Conservation (phyloP, 345 rosid species). For the Capsella bursapastoris region DNA sequence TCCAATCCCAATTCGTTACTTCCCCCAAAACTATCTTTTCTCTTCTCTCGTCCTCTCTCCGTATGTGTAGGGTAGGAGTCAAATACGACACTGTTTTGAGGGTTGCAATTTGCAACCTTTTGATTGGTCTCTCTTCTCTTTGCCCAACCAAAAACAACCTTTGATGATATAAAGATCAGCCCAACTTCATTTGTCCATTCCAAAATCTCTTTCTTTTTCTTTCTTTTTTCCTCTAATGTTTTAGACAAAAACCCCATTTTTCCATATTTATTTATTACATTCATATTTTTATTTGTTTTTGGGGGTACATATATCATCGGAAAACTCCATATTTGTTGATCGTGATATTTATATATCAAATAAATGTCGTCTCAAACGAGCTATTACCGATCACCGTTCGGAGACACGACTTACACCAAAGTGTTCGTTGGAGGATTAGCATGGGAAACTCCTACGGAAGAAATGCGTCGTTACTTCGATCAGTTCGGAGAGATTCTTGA, state of each 20-base stretch:
- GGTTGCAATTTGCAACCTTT: slow-evolving; percentile 42
- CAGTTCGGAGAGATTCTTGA: slow-evolving; percentile 96
- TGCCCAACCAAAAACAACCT: slow-evolving; percentile 42
- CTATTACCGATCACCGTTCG: slow-evolving; percentile 82
- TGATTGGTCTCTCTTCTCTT: slow-evolving; percentile 43
- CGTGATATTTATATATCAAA: background rate
- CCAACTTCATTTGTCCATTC: slow-evolving; percentile 31
- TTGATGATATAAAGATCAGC: slow-evolving; percentile 42
- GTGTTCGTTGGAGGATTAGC: slow-evolving; percentile 95
- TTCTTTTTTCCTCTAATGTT: background rate
- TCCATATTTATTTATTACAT: slow-evolving; percentile 24
- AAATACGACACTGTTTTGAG: slow-evolving; percentile 37
- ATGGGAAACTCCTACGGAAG: slow-evolving; percentile 94
- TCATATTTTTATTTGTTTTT: background rate
- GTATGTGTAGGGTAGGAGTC: slow-evolving; percentile 31
- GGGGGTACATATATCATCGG: background rate
- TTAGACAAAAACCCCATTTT: slow-evolving; percentile 4
- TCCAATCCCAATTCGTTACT: slow-evolving; percentile 20
- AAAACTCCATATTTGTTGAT: slow-evolving; percentile 8
- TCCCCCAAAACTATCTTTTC: slow-evolving; percentile 8
- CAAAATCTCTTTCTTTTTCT: slow-evolving; percentile 5
- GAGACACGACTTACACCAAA: slow-evolving; percentile 93
- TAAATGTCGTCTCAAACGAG: slow-evolving; percentile 45
- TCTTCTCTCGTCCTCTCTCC: slow-evolving; percentile 36
- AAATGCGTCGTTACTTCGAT: slow-evolving; percentile 82